These are phyloP conservation scores for Cardamine occulta DNA, from an alignment of 345 rosid species.

Conservation along the genomic window DNA sequence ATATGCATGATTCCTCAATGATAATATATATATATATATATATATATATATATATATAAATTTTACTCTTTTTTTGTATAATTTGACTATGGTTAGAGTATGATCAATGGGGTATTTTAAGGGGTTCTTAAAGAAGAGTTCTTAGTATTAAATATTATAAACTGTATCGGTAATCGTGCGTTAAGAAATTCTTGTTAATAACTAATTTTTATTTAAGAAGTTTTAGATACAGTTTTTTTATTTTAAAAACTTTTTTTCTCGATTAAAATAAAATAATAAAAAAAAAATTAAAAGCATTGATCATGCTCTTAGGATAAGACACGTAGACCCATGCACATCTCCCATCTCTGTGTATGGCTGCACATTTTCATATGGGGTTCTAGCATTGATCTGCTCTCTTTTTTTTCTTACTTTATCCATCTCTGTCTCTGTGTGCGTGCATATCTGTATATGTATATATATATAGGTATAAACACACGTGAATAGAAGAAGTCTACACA, in stretches of 20 bases:
- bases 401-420: constrained; percentile 41
- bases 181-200: too few species aligned
- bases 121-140: too few species aligned
- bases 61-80: not conserved
- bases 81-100: constrained; percentile 17
- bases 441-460: not conserved
- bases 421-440: constrained; percentile 42
- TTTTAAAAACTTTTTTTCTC: too few species aligned
- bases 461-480: constrained; percentile 29
- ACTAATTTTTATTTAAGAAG: too few species aligned
- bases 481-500: constrained; percentile 30
- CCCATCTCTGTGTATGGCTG: constrained; percentile 44
- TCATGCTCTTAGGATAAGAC: constrained; percentile 18
- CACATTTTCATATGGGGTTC: constrained; percentile 43
- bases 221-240: too few species aligned
- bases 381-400: too few species aligned
- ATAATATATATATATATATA: constrained; percentile 13
- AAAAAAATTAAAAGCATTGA: too few species aligned
- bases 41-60: constrained; percentile 3
- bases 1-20: constrained; percentile 39
- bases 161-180: too few species aligned
- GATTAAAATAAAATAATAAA: too few species aligned
- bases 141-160: too few species aligned
- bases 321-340: constrained; percentile 46
- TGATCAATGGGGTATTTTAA: too few species aligned